phyloP scores from a whole-genome alignment of 768 basidiomycete genomes.

The Pleurotus giganteus region DNA sequence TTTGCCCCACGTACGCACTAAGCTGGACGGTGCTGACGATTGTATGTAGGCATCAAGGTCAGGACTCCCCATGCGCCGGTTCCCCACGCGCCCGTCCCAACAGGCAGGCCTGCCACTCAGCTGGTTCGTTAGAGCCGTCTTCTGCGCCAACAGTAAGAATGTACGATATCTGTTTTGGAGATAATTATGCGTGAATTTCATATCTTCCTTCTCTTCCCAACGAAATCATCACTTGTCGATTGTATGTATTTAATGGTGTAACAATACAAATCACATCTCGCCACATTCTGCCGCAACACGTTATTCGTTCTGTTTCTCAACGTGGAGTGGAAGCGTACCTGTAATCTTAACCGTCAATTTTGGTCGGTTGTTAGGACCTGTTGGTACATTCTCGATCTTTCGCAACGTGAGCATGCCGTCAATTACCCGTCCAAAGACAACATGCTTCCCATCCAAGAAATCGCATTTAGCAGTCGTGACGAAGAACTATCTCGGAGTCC shows the following conservation, averaged over 20 bases:
- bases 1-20: not conserved
- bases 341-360: slow-evolving; percentile 87
- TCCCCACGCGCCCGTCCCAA: slow-evolving; percentile 62
- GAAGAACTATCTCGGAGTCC: slow-evolving; percentile 70
- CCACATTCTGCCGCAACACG: slow-evolving; percentile 45
- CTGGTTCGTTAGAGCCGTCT: slow-evolving; percentile 34
- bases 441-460: slow-evolving; percentile 93
- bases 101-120: slow-evolving; percentile 50
- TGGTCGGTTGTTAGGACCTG: slow-evolving; percentile 85
- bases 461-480: slow-evolving; percentile 94
- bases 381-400: slow-evolving; percentile 95
- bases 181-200: not conserved
- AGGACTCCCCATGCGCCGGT: slow-evolving; percentile 64
- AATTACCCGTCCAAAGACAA: slow-evolving; percentile 88
- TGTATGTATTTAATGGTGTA: slow-evolving; percentile 4
- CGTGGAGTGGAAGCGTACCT: slow-evolving; percentile 38
- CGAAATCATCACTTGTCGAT: not conserved
- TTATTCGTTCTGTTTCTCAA: not conserved
- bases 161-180: not conserved
- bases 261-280: slow-evolving; percentile 44
- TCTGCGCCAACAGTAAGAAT: not conserved
- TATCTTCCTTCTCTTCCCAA: not conserved
- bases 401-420: slow-evolving; percentile 94
- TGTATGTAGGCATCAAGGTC: slow-evolving; percentile 54
- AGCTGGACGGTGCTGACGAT: not conserved